Percentiles rank a stretch among this genome's conserved stretches.
These are phyloP conservation scores for Candida sojae DNA, from an alignment of 1,139 yeast species.

Conservation along the genomic window DNA sequence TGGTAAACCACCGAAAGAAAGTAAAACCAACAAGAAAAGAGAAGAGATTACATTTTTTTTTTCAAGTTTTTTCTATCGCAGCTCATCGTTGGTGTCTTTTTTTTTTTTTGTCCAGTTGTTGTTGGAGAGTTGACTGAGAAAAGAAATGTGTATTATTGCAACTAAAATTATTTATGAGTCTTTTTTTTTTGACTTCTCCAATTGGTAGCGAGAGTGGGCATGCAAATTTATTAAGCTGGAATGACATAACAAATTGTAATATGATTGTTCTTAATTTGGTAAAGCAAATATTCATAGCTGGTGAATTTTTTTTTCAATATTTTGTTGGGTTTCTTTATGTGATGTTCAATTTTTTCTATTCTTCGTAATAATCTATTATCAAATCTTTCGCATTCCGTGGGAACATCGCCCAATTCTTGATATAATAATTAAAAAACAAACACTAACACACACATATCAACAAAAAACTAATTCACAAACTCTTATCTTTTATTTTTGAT, in stretches of 20 bases:
- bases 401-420: not conserved
- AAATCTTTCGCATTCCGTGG: not conserved
- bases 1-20: constrained; percentile 8
- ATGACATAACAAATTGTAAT: no score
- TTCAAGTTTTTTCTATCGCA: not conserved
- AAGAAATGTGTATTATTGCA: not conserved
- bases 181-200: not conserved
- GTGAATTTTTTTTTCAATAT: no score
- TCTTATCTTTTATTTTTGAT: not conserved
- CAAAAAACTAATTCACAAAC: not conserved
- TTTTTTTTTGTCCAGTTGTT: no score
- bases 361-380: not conserved
- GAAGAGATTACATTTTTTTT: not conserved
- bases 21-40: not conserved
- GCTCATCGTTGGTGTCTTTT: not conserved
- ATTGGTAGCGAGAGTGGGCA: not conserved
- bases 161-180: not conserved
- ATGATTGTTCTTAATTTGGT: no score
- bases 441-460: not conserved
- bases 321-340: no score
- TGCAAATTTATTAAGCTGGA: no score
- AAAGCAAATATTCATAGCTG: no score
- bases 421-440: not conserved
- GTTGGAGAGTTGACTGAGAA: not conserved
- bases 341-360: not conserved